A percentile compares a stretch with the other conserved stretches of the same genome.
phyloP scores from a whole-genome alignment of 2,329 filamentous ascomycete genomes.

The Curvularia verruculosa region DNA sequence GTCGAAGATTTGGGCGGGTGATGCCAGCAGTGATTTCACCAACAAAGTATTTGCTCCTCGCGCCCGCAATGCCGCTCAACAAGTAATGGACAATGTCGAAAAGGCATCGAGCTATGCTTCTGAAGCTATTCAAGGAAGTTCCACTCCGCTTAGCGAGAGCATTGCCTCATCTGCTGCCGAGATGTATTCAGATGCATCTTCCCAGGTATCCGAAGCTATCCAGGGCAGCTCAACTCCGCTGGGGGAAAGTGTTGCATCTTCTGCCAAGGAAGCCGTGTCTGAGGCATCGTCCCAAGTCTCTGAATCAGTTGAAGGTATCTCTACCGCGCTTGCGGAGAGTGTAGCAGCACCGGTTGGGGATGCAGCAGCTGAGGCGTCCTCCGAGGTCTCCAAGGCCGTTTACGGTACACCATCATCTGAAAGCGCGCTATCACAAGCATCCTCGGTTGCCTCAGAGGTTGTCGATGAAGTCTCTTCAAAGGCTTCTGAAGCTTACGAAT shows the following conservation, averaged over 20 bases:
- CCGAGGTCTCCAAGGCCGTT: conserved; percentile 33
- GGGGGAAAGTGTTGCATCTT: conserved; percentile 45
- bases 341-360: conserved; percentile 47
- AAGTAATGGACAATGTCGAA: conserved; percentile 49
- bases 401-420: conserved; percentile 20
- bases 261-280: conserved; percentile 45
- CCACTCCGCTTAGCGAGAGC: conserved; percentile 41
- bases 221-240: conserved; percentile 40
- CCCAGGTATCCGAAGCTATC: conserved; percentile 38
- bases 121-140: conserved; percentile 43
- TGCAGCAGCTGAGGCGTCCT: conserved; percentile 42
- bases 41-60: conserved; percentile 67
- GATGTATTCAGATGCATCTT: conserved; percentile 42
- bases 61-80: conserved; percentile 54
- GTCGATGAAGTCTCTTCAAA: conserved; percentile 29
- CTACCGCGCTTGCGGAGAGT: conserved; percentile 40
- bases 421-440: conserved; percentile 37
- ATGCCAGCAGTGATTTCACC: conserved; percentile 79
- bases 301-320: conserved; percentile 39
- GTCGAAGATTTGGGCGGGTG: conserved; percentile 80
- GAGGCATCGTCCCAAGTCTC: conserved; percentile 37
- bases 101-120: conserved; percentile 47
- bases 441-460: conserved; percentile 28
- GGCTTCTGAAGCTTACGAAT: conserved; percentile 34
- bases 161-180: conserved; percentile 47